Conservation (phyloP, 2,329 filamentous ascomycete species). For the Aspergillus ustus region DNA sequence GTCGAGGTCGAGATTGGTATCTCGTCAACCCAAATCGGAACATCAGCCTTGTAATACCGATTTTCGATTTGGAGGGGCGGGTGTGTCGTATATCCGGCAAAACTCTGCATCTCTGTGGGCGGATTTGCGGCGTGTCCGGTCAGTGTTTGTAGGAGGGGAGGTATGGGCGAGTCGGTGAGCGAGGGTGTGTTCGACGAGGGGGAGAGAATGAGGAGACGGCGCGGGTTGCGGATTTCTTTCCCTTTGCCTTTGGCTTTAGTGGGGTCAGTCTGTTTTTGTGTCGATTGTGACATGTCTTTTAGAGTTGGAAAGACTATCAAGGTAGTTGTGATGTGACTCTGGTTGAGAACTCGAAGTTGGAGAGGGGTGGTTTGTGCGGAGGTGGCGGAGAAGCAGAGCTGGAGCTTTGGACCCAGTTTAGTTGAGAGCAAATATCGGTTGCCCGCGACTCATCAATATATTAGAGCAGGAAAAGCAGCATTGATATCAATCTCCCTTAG, state of each 20-base stretch:
- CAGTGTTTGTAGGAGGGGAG: slow-evolving; percentile 41
- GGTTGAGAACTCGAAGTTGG: not conserved
- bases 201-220: slow-evolving; percentile 47
- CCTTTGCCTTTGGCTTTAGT: slow-evolving; percentile 1
- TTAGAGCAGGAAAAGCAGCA: not conserved
- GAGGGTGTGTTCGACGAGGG: slow-evolving; percentile 40
- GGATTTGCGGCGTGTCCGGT: slow-evolving; percentile 37
- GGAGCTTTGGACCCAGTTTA: slow-evolving; percentile 21
- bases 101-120: slow-evolving; percentile 35
- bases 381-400: slow-evolving; percentile 10
- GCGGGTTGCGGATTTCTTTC: slow-evolving; percentile 41
- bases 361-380: slow-evolving; percentile 14
- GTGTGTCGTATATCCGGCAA: slow-evolving; percentile 53
- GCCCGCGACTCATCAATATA: not conserved
- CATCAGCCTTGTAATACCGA: slow-evolving; percentile 50
- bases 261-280: not conserved
- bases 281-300: not conserved
- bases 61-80: slow-evolving; percentile 46
- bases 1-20: slow-evolving; percentile 32
- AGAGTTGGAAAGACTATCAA: not conserved
- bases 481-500: not conserved
- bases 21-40: slow-evolving; percentile 54
- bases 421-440: not conserved
- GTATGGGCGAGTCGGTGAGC: slow-evolving; percentile 31
- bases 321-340: not conserved